Evolutionary conservation across 225 moss, liverwort and hornwort species (phyloP).

Genomic region (Pseudisothecium myosuroides): DNA sequence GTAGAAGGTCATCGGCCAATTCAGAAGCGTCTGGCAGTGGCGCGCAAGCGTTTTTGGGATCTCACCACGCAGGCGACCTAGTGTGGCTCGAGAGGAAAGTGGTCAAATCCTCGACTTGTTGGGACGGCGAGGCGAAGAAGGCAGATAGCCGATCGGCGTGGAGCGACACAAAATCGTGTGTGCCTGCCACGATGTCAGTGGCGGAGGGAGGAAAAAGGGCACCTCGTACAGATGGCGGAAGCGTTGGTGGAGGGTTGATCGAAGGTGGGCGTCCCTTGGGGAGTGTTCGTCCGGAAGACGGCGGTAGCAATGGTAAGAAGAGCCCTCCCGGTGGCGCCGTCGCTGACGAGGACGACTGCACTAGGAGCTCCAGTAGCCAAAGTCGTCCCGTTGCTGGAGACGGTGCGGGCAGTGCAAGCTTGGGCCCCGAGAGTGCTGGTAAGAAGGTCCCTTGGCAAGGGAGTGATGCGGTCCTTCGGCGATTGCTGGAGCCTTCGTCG

Average conservation of each 20-base stretch:
- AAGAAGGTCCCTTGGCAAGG: slow-evolving; percentile 63
- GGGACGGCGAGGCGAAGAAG: slow-evolving; percentile 36
- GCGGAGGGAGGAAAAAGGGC: slow-evolving; percentile 20
- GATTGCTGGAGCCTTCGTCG: slow-evolving; percentile 52
- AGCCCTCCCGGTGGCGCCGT: slow-evolving; percentile 17
- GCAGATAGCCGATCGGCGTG: slow-evolving; percentile 45
- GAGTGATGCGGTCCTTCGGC: slow-evolving; percentile 46
- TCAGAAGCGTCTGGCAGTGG: slow-evolving; percentile 31
- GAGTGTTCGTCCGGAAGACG: slow-evolving; percentile 1
- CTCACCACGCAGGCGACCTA: slow-evolving; percentile 27
- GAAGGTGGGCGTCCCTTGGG: not conserved
- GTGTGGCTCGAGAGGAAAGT: slow-evolving; percentile 46
- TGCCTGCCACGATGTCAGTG: slow-evolving; percentile 1
- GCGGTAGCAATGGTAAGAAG: slow-evolving; percentile 12
- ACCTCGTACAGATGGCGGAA: not conserved
- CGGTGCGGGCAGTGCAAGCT: not conserved
- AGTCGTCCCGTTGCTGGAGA: slow-evolving; percentile 18
- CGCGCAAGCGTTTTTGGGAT: slow-evolving; percentile 27
- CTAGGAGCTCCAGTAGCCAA: not conserved
- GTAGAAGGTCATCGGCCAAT: slow-evolving; percentile 28
- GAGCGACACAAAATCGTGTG: slow-evolving; percentile 19
- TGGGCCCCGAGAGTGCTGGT: slow-evolving; percentile 7
- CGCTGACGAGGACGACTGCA: slow-evolving; percentile 5
- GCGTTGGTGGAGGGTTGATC: slow-evolving; percentile 4
- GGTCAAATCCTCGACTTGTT: not conserved